Conservation (phyloP, 441 rosid genomes). For the Gossypium lobatum region DNA sequence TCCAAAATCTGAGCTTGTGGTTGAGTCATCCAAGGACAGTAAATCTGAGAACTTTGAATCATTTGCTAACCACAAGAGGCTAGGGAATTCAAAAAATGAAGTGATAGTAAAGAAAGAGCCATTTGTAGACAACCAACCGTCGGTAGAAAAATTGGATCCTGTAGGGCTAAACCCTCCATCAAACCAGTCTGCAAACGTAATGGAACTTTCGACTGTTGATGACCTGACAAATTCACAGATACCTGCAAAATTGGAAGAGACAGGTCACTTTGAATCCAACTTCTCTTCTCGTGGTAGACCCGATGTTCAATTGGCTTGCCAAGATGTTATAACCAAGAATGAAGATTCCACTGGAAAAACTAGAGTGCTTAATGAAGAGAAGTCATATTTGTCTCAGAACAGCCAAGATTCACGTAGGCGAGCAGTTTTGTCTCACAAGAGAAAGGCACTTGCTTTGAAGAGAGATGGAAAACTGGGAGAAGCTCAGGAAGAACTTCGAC, state of each 20-base stretch:
- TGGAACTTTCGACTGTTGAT: conserved; percentile 48
- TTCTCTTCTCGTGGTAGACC: conserved; percentile 9
- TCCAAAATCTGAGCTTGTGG: conserved; percentile 22
- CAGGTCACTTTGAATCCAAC: conserved; percentile 18
- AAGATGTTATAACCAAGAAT: conserved; percentile 12
- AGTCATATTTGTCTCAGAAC: conserved; percentile 25
- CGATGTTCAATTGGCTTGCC: conserved; percentile 13
- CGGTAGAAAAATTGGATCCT: conserved; percentile 12
- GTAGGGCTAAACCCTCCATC: conserved; percentile 17
- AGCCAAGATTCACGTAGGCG: conserved; percentile 36
- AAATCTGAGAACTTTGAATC: conserved; percentile 19
- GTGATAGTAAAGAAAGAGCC: conserved; percentile 5
- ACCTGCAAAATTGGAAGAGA: conserved; percentile 27
- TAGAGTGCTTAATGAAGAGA: conserved; percentile 21
- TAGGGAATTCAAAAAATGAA: conserved; percentile 13
- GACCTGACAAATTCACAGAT: conserved; percentile 22
- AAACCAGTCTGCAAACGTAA: conserved; percentile 20
- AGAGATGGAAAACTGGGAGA: conserved; percentile 72
- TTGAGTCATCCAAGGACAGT: conserved; percentile 17
- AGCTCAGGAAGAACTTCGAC: conserved; percentile 75
- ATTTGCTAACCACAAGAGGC: conserved; percentile 14
- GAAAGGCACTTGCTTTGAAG: conserved; percentile 70
- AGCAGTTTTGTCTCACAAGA: conserved; percentile 62
- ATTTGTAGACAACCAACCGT: conserved; percentile 2
- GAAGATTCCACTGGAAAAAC: conserved; percentile 17